phyloP scores from a whole-genome alignment of 1,284 basidiomycete genomes.

The Ganoderma sp. region DNA sequence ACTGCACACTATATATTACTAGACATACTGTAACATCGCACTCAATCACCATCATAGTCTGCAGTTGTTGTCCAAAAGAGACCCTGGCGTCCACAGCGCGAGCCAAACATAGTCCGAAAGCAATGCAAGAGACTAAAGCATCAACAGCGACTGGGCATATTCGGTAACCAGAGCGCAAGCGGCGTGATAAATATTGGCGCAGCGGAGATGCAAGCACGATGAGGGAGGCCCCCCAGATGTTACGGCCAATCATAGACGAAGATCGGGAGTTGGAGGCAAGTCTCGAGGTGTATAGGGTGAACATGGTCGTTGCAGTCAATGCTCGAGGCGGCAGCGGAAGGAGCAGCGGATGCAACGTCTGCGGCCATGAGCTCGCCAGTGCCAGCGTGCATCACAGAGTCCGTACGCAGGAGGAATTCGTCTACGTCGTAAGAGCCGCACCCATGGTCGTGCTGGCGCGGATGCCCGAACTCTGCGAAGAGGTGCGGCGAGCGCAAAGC shows the following conservation, averaged over 20 bases:
- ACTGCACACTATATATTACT: neutral
- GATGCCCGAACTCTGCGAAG: neutral
- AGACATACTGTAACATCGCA: neutral
- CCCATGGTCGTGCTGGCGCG: neutral
- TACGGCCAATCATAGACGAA: conserved; percentile 12
- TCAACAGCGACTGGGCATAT: neutral
- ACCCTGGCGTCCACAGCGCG: neutral
- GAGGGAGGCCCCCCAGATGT: conserved; percentile 15
- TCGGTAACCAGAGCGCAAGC: neutral
- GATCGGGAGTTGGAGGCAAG: conserved; percentile 12
- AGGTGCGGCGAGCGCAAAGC: neutral
- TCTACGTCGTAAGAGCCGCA: neutral
- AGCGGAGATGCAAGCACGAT: conserved; percentile 16
- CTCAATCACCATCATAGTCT: neutral
- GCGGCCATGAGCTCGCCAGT: neutral
- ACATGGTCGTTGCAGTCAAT: neutral
- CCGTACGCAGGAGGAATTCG: neutral
- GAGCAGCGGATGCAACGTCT: neutral
- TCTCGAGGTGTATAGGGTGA: neutral
- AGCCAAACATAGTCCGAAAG: neutral
- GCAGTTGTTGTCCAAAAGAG: neutral
- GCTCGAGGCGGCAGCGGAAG: neutral
- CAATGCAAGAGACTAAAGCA: neutral
- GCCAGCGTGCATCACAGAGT: neutral
- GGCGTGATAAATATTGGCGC: neutral